Evolutionary conservation across 2,329 filamentous ascomycete genomes (phyloP), one percentile per base, ranked within the genome.

Genomic region (Colletotrichum filicis): DNA sequence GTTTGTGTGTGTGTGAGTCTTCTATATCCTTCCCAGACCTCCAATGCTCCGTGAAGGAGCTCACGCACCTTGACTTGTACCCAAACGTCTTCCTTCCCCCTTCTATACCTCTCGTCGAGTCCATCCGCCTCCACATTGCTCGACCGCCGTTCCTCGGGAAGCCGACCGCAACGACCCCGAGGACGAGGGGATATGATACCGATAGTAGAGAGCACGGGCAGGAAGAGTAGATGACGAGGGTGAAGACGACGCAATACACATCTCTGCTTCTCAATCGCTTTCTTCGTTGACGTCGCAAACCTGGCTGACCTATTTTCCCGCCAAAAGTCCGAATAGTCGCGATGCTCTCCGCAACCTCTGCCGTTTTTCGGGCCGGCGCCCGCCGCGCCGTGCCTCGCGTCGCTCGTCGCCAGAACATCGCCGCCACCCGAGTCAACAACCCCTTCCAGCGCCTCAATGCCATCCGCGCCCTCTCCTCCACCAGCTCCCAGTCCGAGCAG

Each of bases 261-360:
- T 19, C 16, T 22, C 16, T n/a, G 19, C 42, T 49, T 49, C 8
- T 49, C 42, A 49, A 49, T 49, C n/a, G 42, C 42, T 49, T 49
- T 49, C 42, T 22, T n/a, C 42, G 19, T 8, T 8, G 3, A n/a
- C 42, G 42, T 49, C 14, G 28, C n/a, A 30, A n/a, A 35, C n/a
- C 14, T 24, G 35, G 53, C 53, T 19, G n/a, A 32, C 59, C 59
- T 68, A 53, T 68, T 61, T 22, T 32, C 60, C 52, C 68, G 22
- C 56, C 42, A 7, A 37, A 24, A 65, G 67, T 53, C 26, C 26
- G 37, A 30, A 24, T 57, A 65, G 37, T 56, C 76, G 79, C 65
- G 46, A 87, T 87, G 85, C 79, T 87, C 71, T 84, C 85, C 75
- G 81, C 83, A 65, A 80, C 82, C 72, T 81, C 83, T 75, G 82